Evolutionary conservation across 352 stramenopile genomes (phyloP), one percentile per base, ranked within the genome.

Genomic region (Pythium graminicola): DNA sequence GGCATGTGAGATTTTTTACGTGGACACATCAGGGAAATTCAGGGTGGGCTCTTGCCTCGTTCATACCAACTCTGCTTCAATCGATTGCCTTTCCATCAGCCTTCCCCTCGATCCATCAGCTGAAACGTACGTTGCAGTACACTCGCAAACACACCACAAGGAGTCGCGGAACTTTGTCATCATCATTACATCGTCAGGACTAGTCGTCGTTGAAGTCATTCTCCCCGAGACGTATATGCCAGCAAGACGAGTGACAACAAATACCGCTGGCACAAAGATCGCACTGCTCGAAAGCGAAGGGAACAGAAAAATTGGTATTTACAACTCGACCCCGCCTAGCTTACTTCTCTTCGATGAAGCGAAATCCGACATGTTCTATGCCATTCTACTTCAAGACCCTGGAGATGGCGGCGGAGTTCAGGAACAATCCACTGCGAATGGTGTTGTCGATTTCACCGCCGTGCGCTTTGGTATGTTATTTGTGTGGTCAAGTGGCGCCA

Each of bases 121-220:
- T n/a, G 41, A 64, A 46, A 17, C 17, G 1, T 64, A 59, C 29
- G 14, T 45, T 17, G 43, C 28, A 14, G 19, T 64, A 2, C 44
- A 64, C 39, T 10, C 27, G 7, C 28, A 54, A 17, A 43, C 46
- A 45, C 14, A 36, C 10, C 13, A 23, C 1, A 10, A 45, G 9
- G 36, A 26, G 9, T 17, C 19, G 16, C 43, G 50, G 8, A 59
- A 50, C 5, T 59, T 56, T 19, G 43, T 50, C 17, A 13, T 60
- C 11, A 38, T 55, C 20, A 50, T 59, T 3, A 40, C 23, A 14
- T 54, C 57, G 13, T 54, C 48, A 2, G 57, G 57, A 6, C 27
- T 64, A 16, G 28, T 42, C 3, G 27, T 55, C 9, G 23, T 64
- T n/a, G 57, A 64, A 20, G 23, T 42, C 19, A 28, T 64, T 50